Base-by-base conservation (phyloP, 2,329 filamentous ascomycete genomes). In the Fusarium hainanense region DNA sequence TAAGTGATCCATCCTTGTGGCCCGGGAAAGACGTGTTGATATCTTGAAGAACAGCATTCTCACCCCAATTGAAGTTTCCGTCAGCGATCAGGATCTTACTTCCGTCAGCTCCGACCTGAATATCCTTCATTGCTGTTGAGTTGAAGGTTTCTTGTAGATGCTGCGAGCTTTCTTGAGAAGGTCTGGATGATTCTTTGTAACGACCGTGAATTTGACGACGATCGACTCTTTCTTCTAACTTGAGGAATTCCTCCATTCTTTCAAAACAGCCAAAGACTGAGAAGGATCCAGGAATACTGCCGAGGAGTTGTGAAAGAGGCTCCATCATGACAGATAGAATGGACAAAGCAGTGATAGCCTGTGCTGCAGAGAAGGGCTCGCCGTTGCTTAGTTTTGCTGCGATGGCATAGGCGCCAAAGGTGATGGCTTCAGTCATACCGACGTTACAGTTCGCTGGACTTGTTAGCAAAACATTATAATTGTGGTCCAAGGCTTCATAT, bases 371-470 rank as follows among this genome's bases (percentile, higher is more conserved):
- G 47, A 78, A 78, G 3, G 72, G 62, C 14, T 73, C 62, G 11
- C 58, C 68, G 1, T 71, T 75, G 11, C 66, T 60, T 1, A 75
- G 41, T 12, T 78, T 76, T 28, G 76, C 72, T 3, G 67, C 66
- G 18, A 77, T 75, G 4, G 76, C 74, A 55, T 76, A 78, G 5
- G 76, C 74, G 6, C 75, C 77, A 43, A 78, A 78, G 0, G 76
- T 78, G 9, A 73, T 75, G 9, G 74, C 71, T 23, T 78, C 75
- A 3, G 75, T 75, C 27, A 78, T 57, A 32, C 64, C 70, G 2
- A 67, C 12, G 9, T 76, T 75, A 43, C 68, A 74, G 47, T 78
- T 77, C 48, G 65, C 75, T 77, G 30, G 3, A 14, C 12, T 0
- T 12, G 34, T 37, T n/a, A 37, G 18, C 2, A 42, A 12, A 13